These are phyloP conservation scores for Aspergillus candidus DNA, from an alignment of 2,329 filamentous ascomycete species.

Conservation along the genomic window DNA sequence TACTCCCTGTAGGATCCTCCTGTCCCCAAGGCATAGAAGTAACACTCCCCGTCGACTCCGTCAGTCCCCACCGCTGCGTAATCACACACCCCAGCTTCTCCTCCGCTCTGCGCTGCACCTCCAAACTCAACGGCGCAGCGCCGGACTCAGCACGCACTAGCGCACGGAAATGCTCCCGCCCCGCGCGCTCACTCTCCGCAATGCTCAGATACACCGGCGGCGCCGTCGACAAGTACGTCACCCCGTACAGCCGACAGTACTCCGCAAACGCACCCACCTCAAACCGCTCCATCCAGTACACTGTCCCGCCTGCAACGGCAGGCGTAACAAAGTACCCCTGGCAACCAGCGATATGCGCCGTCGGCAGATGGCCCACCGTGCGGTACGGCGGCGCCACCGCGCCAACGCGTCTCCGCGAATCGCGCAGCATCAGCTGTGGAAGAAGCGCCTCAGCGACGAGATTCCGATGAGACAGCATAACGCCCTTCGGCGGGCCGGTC, in stretches of 20 bases:
- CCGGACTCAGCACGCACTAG: conserved; percentile 47
- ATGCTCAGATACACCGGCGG: conserved; percentile 57
- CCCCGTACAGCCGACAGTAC: conserved; percentile 45
- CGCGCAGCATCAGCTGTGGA: conserved; percentile 11
- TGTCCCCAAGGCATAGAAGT: conserved; percentile 12
- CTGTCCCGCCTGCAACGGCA: conserved; percentile 41
- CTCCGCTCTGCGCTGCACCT: conserved; percentile 48
- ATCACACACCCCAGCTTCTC: conserved; percentile 40
- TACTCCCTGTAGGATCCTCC: conserved; percentile 11
- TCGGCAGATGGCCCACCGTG: conserved; percentile 43
- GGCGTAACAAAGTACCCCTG: conserved; percentile 44
- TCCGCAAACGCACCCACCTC: conserved; percentile 51
- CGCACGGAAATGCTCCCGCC: conserved; percentile 47
- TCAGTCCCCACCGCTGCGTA: conserved; percentile 14
- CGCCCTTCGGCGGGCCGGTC: conserved; percentile 44
- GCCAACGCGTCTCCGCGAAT: conserved; percentile 24
- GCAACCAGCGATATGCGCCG: conserved; percentile 45
- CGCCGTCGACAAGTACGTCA: conserved; percentile 54
- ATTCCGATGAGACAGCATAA: conserved; percentile 41
- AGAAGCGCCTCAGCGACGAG: conserved; percentile 35
- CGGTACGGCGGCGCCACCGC: conserved; percentile 24
- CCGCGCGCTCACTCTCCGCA: conserved; percentile 51
- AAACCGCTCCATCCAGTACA: conserved; percentile 61
- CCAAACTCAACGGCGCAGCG: conserved; percentile 52
- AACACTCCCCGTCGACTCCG: conserved; percentile 13